phyloP scores from a whole-genome alignment of 306 rosid species.

The Gleditsia sinensis region DNA sequence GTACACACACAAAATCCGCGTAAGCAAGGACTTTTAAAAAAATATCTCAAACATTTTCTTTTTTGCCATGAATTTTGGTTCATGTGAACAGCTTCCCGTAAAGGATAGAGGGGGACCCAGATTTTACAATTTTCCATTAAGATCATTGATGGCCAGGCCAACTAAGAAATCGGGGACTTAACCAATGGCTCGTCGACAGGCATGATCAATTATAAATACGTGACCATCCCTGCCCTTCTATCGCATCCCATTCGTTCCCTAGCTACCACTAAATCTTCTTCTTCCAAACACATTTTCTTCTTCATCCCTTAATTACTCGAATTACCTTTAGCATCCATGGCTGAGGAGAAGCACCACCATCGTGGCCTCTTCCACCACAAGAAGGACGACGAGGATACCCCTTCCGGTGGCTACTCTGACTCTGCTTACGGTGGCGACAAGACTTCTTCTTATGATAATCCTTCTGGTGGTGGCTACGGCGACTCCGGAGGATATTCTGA shows the following conservation, averaged over 20 bases:
- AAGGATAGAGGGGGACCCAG: neutral
- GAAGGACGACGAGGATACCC: constrained; percentile 43
- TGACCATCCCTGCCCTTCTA: neutral
- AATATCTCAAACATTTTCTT: too few relatives aligned
- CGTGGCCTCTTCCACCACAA: constrained; percentile 54
- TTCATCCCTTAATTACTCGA: neutral
- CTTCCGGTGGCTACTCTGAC: neutral
- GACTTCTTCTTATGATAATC: too few relatives aligned
- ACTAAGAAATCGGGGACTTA: constrained; percentile 23
- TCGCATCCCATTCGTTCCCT: too few relatives aligned
- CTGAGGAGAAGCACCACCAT: constrained; percentile 63
- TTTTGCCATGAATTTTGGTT: too few relatives aligned
- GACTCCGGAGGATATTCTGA: too few relatives aligned
- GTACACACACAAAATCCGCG: too few relatives aligned
- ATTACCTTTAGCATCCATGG: constrained; percentile 38
- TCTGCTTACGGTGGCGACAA: neutral
- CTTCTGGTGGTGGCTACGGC: neutral
- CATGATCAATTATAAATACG: constrained; percentile 34
- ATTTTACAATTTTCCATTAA: neutral
- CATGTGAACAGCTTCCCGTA: neutral
- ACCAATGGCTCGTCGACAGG: constrained; percentile 5
- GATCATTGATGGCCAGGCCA: constrained; percentile 35
- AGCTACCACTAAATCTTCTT: too few relatives aligned
- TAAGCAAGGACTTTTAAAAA: too few relatives aligned
- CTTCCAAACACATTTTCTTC: neutral